These are phyloP conservation scores for Dioscorea cayenensis DNA, from an alignment of 116 monocot genomes.

Conservation along the genomic window DNA sequence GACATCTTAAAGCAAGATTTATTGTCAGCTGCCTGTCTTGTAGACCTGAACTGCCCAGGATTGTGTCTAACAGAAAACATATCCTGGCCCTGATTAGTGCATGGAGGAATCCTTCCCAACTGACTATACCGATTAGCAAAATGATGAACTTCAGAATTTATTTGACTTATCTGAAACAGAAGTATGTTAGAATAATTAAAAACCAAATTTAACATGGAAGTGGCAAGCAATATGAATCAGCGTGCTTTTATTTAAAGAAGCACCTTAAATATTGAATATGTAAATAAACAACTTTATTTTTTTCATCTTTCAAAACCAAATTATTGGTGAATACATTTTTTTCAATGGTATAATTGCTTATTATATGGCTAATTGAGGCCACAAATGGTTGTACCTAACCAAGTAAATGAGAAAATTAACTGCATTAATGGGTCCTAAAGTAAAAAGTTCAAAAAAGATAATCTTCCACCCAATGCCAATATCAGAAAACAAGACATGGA, in stretches of 20 bases:
- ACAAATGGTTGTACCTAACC: not conserved
- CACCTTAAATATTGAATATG: not conserved
- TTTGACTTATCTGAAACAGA: conserved; percentile 17
- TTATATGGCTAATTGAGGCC: too few species aligned
- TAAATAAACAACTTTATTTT: not conserved
- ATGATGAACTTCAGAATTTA: conserved; percentile 1
- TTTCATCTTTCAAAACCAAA: not conserved
- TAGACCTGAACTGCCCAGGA: conserved; percentile 9
- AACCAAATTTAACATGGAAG: not conserved
- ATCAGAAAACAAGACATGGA: not conserved
- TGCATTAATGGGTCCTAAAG: not conserved
- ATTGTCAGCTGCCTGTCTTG: not conserved
- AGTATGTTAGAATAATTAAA: not conserved
- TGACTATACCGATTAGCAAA: conserved; percentile 2
- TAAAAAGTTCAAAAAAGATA: not conserved
- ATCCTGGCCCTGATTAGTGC: conserved; percentile 17
- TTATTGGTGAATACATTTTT: not conserved
- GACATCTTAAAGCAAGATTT: not conserved
- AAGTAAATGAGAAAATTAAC: not conserved
- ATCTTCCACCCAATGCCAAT: too few species aligned
- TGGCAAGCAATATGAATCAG: not conserved
- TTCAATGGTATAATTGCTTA: not conserved
- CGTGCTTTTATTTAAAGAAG: not conserved
- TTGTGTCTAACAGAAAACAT: conserved; percentile 4
- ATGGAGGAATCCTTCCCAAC: conserved; percentile 5